Evolutionary conservation across 1,284 basidiomycete species (phyloP), one percentile per base, ranked within the genome.

Genomic region (Porodaedalea pini): DNA sequence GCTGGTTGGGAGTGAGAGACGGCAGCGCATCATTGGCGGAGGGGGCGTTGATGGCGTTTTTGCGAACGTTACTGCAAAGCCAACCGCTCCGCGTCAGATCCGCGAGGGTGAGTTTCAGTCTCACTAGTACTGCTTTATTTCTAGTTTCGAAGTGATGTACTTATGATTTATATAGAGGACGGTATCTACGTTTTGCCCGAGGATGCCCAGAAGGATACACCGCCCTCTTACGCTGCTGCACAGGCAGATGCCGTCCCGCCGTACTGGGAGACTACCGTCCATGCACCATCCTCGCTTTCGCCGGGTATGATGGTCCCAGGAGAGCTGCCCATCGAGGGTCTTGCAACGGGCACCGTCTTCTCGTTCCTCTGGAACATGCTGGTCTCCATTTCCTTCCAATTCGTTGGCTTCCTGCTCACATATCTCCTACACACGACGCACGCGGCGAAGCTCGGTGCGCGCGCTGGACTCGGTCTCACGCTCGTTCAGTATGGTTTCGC

Each of bases 201-300:
- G 71, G 88, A 93, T 51, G 73, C 82, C 4, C 82, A 86, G 62
- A 85, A 89, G 61, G 89, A 94, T 59, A 84, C 88, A 0, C 93
- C 94, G 3, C 94, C 94, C 13, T 84, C 87, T 3, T 99, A 99
- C 71, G 88, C 92, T 44, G 79, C 85, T 32, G 96, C 97, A 3
- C 88, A 97, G 64, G 88, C 92, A 8, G 96, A 99, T 71, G 85
- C 94, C 11, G 94, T 95, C 1, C 96, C 96, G 1, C 92, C 95
- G 0, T 99, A 99, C 71, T 98, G 95, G 88, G 97, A 98, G 68
- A 98, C 94, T 4, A 96, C 94, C 1, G 86, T 98, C 23, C 91
- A 98, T 64, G 86, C 88, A 23, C 88, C 89, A 5, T 85, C 86
- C 56, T 73, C 81, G 48, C 63, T 72, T 54, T 66, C 65, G 15